phyloP scores from a whole-genome alignment of 179 eudicot genomes.

The Spergularia azorica region DNA sequence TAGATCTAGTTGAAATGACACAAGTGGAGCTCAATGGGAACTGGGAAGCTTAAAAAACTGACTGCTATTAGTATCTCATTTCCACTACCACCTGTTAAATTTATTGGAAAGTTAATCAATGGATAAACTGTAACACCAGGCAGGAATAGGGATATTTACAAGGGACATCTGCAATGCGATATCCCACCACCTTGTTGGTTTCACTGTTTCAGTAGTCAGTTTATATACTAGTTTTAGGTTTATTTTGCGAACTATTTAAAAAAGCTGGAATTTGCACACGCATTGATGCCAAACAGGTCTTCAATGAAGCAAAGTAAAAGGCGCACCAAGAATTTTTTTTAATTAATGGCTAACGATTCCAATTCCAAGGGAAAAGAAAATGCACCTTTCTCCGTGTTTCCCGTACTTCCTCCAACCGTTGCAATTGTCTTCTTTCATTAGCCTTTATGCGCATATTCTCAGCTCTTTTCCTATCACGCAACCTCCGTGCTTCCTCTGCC shows the following conservation, averaged over 20 bases:
- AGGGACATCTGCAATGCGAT: background rate
- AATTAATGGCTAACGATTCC: background rate
- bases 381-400: conserved; percentile 73
- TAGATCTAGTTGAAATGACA: background rate
- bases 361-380: conserved; percentile 18
- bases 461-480: conserved; percentile 61
- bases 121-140: too few species aligned
- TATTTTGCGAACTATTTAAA: too few species aligned
- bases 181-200: background rate
- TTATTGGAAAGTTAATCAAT: background rate
- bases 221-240: too few species aligned
- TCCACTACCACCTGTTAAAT: background rate
- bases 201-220: too few species aligned
- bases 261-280: too few species aligned
- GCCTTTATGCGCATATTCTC: conserved; percentile 70
- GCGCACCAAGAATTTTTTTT: too few species aligned
- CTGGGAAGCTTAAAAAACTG: too few species aligned
- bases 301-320: too few species aligned
- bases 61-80: background rate
- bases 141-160: background rate
- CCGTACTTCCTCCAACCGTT: conserved; percentile 84
- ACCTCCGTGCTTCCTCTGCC: conserved; percentile 86
- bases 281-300: background rate
- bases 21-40: background rate
- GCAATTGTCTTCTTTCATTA: conserved; percentile 81